Base-by-base conservation (phyloP, 192 early-diverging fungal genomes). In the Podila verticillata region DNA sequence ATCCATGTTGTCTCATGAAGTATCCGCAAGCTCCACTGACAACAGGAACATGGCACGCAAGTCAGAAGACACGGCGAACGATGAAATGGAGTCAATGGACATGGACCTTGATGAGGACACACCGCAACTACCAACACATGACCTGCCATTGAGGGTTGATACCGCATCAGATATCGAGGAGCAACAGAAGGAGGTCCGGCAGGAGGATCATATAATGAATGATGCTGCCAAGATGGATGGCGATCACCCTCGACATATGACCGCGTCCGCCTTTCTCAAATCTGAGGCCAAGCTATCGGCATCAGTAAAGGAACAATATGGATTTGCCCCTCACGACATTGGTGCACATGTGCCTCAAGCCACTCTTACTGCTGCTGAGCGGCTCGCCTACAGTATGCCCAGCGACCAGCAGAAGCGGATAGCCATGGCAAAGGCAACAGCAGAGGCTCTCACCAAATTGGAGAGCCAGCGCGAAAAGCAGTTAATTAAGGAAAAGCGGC, bases 381-480 rank as follows among this genome's bases (percentile, higher is more conserved):
- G 62, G 26, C 29, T 54, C 19, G 63, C 74, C 0, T 72, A 79
- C 29, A 34, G 61, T 4, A 47, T 44, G 7, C 62, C 75, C 6
- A 72, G 35, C 20, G 61, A 72, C 29, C 51, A 60, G 8, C 65
- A 80, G 22, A 80, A 68, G 57, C 54, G 34, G 15, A 44, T 26
- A n/a, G 47, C 57, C 3, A 35, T 72, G 39, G 70, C 65, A 3
- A 57, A 36, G n/a, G 70, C 77, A n/a, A 62, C 59, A 13, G 61
- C 48, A 1, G 63, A 31, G 1, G 70, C 70, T 39, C 49, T 51
- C 17, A 59, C 31, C 19, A 72, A 62, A 31, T 30, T 80, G 8
- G 54, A 68, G 0, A 22, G 8, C 15, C 69, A 72, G 28, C 36
- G 31, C 6, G 70, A 72, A 48, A 22, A 57, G 7, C 77, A 72